phyloP scores from a whole-genome alignment of 1,284 basidiomycete species.

The Erythrobasidium hasegawianum region DNA sequence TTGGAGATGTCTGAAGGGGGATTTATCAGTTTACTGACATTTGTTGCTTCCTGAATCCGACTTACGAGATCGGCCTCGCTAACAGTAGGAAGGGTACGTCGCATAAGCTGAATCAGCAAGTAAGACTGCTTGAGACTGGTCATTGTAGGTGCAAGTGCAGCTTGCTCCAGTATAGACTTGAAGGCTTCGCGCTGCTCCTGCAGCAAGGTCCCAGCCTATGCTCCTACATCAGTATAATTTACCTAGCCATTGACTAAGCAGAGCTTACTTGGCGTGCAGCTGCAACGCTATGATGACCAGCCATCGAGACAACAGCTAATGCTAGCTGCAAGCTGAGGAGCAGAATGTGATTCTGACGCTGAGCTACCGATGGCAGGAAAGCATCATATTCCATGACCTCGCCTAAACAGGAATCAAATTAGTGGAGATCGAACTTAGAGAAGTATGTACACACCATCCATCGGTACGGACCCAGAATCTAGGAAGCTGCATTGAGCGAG shows the following conservation, averaged over 20 bases:
- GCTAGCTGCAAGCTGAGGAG: constrained; percentile 78
- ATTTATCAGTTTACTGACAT: too few species aligned
- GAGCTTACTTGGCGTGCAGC: constrained; percentile 62
- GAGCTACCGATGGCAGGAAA: constrained; percentile 80
- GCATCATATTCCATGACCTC: constrained; percentile 66
- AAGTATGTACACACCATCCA: constrained; percentile 55
- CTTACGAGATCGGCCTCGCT: constrained; percentile 72
- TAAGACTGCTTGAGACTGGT: constrained; percentile 70
- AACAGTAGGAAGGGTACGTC: constrained; percentile 62
- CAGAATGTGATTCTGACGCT: constrained; percentile 82
- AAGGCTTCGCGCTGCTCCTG: constrained; percentile 74
- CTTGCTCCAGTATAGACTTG: constrained; percentile 69
- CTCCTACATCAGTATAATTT: neutral
- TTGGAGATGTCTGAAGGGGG: constrained; percentile 54
- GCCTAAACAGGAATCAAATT: neutral
- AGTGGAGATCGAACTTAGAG: neutral
- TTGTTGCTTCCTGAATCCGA: too few species aligned
- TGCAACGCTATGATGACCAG: constrained; percentile 47
- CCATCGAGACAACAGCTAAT: constrained; percentile 64
- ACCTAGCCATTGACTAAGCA: neutral
- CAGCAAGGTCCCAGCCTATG: constrained; percentile 68
- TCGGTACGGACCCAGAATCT: constrained; percentile 73
- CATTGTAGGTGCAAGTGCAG: constrained; percentile 60
- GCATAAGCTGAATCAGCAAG: constrained; percentile 67
- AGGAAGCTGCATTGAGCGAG: constrained; percentile 83